These are phyloP conservation scores for Macrocybe gigantea DNA, from an alignment of 768 basidiomycete species.

Conservation along the genomic window DNA sequence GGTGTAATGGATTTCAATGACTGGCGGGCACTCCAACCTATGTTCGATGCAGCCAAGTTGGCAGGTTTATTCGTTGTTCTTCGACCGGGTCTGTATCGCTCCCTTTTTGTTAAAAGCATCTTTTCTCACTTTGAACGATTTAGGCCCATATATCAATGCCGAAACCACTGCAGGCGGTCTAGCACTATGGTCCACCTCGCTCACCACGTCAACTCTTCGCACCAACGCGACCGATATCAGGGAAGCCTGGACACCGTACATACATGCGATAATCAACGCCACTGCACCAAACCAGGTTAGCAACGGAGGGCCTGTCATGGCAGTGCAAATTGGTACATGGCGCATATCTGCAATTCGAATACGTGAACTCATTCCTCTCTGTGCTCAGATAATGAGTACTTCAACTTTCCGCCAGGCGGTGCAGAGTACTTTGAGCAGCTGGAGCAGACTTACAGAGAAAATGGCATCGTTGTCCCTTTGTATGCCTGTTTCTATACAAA, in stretches of 20 bases:
- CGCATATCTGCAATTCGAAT: no score
- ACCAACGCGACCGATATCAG: constrained; percentile 70
- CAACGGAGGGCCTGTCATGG: constrained; percentile 72
- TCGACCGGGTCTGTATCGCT: constrained; percentile 52
- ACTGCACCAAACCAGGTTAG: constrained; percentile 64
- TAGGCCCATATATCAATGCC: constrained; percentile 61
- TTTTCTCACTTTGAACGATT: not conserved
- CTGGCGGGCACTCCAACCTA: constrained; percentile 61
- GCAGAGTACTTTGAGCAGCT: no score
- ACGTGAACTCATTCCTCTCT: no score
- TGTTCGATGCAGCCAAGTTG: constrained; percentile 68
- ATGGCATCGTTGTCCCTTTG: no score
- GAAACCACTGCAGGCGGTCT: constrained; percentile 77
- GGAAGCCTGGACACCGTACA: constrained; percentile 67
- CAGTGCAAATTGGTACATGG: constrained; percentile 24
- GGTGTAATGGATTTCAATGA: constrained; percentile 70
- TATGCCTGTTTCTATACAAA: no score
- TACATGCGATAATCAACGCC: constrained; percentile 55
- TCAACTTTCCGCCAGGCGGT: no score
- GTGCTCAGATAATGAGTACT: no score
- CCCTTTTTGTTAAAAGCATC: not conserved
- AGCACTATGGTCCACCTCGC: constrained; percentile 63
- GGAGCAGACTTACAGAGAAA: no score
- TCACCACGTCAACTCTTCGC: constrained; percentile 60
- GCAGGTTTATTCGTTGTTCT: constrained; percentile 77